Percentiles rank a stretch among this genome's conserved stretches.
Conservation (phyloP, 2,329 filamentous ascomycete genomes). For the Aspergillus vadensis region DNA sequence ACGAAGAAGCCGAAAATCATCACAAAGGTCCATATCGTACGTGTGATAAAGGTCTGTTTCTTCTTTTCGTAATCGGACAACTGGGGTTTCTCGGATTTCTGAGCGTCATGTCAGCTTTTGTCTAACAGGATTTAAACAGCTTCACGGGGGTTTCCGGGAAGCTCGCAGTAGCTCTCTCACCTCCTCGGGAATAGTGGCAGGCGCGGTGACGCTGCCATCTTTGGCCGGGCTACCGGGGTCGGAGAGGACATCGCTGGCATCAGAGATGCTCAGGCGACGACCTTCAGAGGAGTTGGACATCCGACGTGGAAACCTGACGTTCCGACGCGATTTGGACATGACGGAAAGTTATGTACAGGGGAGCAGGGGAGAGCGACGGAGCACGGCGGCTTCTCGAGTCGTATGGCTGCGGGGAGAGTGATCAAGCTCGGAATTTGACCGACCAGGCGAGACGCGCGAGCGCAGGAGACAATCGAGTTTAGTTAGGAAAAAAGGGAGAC, state of each 20-base stretch:
- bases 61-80: slow-evolving; percentile 92
- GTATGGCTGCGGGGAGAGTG: slow-evolving; percentile 22
- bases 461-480: slow-evolving; percentile 1
- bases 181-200: slow-evolving; percentile 39
- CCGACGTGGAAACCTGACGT: slow-evolving; percentile 62
- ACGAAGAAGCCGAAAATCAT: slow-evolving; percentile 95
- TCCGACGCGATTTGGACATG: slow-evolving; percentile 59
- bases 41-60: slow-evolving; percentile 94
- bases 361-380: slow-evolving; percentile 10
- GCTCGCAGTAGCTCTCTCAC: slow-evolving; percentile 22
- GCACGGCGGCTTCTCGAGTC: slow-evolving; percentile 11
- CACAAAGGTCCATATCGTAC: slow-evolving; percentile 95
- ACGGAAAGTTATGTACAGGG: slow-evolving; percentile 22
- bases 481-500: slow-evolving; percentile 12
- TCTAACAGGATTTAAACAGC: not conserved
- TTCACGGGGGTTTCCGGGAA: not conserved
- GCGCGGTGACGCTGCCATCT: slow-evolving; percentile 41
- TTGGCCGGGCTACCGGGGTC: slow-evolving; percentile 54
- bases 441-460: slow-evolving; percentile 9
- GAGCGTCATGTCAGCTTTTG: slow-evolving; percentile 12
- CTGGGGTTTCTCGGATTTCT: slow-evolving; percentile 43
- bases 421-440: slow-evolving; percentile 14
- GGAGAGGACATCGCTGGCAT: slow-evolving; percentile 55
- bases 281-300: slow-evolving; percentile 46
- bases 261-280: slow-evolving; percentile 57